Conservation (phyloP, 441 rosid genomes). For the Isatis lusitanica region DNA sequence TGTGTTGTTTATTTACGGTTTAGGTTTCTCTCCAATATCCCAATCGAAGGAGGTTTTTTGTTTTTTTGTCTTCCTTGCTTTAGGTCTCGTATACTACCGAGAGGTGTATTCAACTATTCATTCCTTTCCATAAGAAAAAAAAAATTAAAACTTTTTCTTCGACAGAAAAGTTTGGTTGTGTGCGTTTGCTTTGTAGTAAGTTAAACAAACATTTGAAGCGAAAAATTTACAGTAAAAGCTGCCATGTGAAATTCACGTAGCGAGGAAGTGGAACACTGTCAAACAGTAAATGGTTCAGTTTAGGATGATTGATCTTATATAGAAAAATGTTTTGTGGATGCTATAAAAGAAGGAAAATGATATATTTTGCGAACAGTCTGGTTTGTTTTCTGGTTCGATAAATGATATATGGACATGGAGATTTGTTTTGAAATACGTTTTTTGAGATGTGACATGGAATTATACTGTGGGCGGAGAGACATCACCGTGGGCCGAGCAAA, state of each 20-base stretch:
- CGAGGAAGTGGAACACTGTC: neutral
- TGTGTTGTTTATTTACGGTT: conserved; percentile 27
- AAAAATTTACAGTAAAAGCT: neutral
- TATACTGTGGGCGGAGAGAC: conserved; percentile 21
- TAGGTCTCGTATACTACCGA: conserved; percentile 5
- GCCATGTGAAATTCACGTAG: neutral
- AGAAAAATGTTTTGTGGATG: neutral
- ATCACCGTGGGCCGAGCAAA: conserved; percentile 20
- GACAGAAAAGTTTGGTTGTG: neutral
- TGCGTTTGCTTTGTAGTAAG: neutral
- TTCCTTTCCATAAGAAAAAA: neutral
- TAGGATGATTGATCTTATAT: too few species aligned
- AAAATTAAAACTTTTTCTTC: neutral
- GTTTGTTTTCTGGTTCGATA: neutral
- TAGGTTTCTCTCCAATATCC: conserved; percentile 12
- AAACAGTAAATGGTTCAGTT: neutral
- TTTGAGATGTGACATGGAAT: too few species aligned
- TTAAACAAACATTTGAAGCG: too few species aligned
- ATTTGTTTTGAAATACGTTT: too few species aligned
- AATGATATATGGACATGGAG: neutral
- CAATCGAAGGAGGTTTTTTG: conserved; percentile 16
- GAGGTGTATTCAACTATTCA: neutral
- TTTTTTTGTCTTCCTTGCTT: conserved; percentile 19
- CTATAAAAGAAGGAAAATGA: neutral
- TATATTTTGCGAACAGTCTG: neutral